A percentile compares a stretch with the other conserved stretches of the same genome.
These are phyloP conservation scores for Colletotrichum plurivorum DNA, from an alignment of 2,329 filamentous ascomycete species.

Conservation along the genomic window DNA sequence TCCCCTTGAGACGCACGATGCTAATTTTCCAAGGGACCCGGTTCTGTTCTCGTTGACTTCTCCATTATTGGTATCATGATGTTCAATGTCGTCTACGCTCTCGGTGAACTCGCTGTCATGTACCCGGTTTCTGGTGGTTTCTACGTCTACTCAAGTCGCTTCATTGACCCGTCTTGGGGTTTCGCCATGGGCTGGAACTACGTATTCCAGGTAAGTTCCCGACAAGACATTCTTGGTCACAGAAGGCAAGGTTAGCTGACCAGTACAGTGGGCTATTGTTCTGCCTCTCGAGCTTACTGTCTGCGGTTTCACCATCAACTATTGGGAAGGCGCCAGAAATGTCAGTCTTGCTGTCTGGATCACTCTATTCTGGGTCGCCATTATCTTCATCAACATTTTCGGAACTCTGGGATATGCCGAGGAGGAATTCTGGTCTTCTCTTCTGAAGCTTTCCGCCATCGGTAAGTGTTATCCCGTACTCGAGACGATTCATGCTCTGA, in stretches of 20 bases:
- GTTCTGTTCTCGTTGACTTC: conserved; percentile 57
- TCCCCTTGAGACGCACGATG: background rate
- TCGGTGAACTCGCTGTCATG: conserved; percentile 70
- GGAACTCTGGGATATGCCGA: conserved; percentile 64
- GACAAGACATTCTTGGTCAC: too few relatives aligned
- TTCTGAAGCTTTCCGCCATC: conserved; percentile 64
- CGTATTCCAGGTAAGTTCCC: conserved; percentile 54
- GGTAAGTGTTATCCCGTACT: conserved; percentile 39
- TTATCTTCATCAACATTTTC: conserved; percentile 61
- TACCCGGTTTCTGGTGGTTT: conserved; percentile 72
- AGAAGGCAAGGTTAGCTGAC: background rate
- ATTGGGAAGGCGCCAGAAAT: conserved; percentile 58
- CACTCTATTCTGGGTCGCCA: conserved; percentile 63
- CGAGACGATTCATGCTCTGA: background rate
- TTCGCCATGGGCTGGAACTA: conserved; percentile 66
- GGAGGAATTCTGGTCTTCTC: conserved; percentile 70
- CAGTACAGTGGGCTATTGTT: conserved; percentile 56
- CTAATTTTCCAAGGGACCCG: conserved; percentile 48
- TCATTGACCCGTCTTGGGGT: conserved; percentile 71
- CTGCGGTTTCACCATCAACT: conserved; percentile 62
- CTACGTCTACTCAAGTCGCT: conserved; percentile 69
- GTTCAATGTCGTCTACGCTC: conserved; percentile 70
- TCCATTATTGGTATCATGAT: conserved; percentile 67
- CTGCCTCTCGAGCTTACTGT: conserved; percentile 64
- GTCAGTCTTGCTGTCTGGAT: conserved; percentile 67